Evolutionary conservation across 306 rosid species (phyloP).

Genomic region (Malus sieversii): DNA sequence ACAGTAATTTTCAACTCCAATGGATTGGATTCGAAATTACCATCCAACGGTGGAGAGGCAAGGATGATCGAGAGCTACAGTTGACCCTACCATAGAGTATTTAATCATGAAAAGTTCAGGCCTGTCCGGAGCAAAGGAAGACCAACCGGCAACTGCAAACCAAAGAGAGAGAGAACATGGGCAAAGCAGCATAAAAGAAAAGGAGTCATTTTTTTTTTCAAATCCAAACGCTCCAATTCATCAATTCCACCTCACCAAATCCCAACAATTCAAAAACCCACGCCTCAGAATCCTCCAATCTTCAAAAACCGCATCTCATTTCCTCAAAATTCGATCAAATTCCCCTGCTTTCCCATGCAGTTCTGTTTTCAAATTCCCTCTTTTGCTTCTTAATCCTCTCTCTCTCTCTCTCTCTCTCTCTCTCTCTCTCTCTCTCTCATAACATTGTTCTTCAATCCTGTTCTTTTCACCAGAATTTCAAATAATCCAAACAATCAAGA

Average conservation of each 20-base stretch:
- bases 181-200: not conserved
- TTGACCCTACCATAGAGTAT: slow-evolving; percentile 16
- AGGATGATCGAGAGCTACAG: not conserved
- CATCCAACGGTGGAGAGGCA: not conserved
- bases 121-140: not conserved
- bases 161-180: not conserved
- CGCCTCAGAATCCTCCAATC: slow-evolving; percentile 6
- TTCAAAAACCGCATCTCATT: slow-evolving; percentile 31
- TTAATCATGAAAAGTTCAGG: slow-evolving; percentile 6
- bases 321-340: slow-evolving; percentile 23
- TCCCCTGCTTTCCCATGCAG: slow-evolving; percentile 11
- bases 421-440: not conserved
- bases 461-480: not conserved
- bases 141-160: not conserved
- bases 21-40: not conserved
- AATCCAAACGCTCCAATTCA: slow-evolving; percentile 53
- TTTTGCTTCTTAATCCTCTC: not conserved
- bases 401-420: not conserved
- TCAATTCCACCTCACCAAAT: slow-evolving; percentile 42
- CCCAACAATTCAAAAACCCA: slow-evolving; percentile 37
- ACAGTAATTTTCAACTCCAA: not conserved
- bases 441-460: not conserved
- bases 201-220: slow-evolving; percentile 16
- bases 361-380: not conserved
- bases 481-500: not conserved